phyloP scores from a whole-genome alignment of 495 filamentous ascomycete species.

The Xylaria venustula region DNA sequence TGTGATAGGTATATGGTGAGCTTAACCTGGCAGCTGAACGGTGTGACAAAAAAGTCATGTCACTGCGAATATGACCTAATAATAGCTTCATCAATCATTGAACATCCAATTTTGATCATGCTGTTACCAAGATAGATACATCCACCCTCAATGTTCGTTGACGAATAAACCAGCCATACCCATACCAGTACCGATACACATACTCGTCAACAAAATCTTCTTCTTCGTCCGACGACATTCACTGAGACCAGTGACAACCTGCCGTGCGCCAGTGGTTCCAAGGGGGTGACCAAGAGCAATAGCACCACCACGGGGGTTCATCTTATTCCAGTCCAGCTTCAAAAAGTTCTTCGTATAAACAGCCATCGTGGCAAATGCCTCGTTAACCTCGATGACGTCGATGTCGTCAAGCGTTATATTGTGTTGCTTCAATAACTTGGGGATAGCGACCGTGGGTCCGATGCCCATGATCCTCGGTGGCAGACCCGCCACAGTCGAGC shows the following conservation, averaged over 20 bases:
- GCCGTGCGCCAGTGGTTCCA: constrained; percentile 75
- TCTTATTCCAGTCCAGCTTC: constrained; percentile 75
- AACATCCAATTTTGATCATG: background rate
- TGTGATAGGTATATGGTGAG: no score
- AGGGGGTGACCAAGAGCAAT: constrained; percentile 78
- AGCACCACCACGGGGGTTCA: constrained; percentile 85
- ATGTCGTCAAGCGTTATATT: constrained; percentile 76
- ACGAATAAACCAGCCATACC: constrained; percentile 87
- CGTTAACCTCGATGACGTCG: constrained; percentile 92
- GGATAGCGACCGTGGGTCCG: constrained; percentile 88
- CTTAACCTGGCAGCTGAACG: no score
- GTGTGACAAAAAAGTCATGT: no score
- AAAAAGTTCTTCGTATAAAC: constrained; percentile 85
- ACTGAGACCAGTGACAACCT: constrained; percentile 81
- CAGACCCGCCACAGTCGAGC: constrained; percentile 85
- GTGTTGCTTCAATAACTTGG: constrained; percentile 84
- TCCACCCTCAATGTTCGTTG: constrained; percentile 59
- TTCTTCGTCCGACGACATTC: constrained; percentile 76
- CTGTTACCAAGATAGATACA: constrained; percentile 18
- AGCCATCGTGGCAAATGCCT: constrained; percentile 97
- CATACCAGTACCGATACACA: constrained; percentile 81
- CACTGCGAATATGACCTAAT: no score
- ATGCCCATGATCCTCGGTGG: constrained; percentile 97
- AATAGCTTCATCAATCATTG: no score
- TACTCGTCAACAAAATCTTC: constrained; percentile 80